A percentile compares a stretch with the other conserved stretches of the same genome.
Conservation (phyloP, 805 yeast species). For the Candida morakotiae region DNA sequence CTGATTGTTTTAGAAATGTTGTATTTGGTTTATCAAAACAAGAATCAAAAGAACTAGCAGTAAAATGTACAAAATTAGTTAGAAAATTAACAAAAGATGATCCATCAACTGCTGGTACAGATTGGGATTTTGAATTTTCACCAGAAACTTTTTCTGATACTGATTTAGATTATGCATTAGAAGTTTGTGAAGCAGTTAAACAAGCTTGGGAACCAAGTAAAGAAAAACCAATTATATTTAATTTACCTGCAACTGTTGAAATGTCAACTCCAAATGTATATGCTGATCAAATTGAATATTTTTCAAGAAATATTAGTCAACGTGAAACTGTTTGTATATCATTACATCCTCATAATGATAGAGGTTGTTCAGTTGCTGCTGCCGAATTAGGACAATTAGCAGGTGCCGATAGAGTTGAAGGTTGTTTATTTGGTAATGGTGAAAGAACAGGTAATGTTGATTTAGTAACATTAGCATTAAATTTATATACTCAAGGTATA, state of each 20-base stretch:
- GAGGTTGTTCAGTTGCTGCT: constrained; percentile 89
- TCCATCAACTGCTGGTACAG: constrained; percentile 46
- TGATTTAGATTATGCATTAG: constrained; percentile 55
- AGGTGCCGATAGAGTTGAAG: constrained; percentile 87
- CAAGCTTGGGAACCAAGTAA: constrained; percentile 67
- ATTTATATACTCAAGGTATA: constrained; percentile 76
- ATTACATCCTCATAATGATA: constrained; percentile 78
- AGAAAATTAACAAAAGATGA: constrained; percentile 68
- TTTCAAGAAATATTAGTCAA: constrained; percentile 54
- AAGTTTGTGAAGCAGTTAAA: constrained; percentile 72
- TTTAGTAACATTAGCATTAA: constrained; percentile 71
- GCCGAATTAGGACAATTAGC: constrained; percentile 78
- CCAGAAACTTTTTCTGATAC: constrained; percentile 81
- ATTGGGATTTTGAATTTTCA: constrained; percentile 74
- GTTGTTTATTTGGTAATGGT: constrained; percentile 82
- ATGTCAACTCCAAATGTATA: constrained; percentile 76
- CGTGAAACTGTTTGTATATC: constrained; percentile 73
- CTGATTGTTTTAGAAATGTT: constrained; percentile 68
- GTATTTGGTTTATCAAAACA: constrained; percentile 63
- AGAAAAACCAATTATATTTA: constrained; percentile 69
- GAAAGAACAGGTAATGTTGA: constrained; percentile 88
- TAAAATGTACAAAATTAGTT: constrained; percentile 58
- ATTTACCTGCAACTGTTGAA: constrained; percentile 83
- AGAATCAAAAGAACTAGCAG: constrained; percentile 58
- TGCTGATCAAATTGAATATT: constrained; percentile 82